Evolutionary conservation across 495 filamentous ascomycete species (phyloP).

Genomic region (Neurospora sp.): DNA sequence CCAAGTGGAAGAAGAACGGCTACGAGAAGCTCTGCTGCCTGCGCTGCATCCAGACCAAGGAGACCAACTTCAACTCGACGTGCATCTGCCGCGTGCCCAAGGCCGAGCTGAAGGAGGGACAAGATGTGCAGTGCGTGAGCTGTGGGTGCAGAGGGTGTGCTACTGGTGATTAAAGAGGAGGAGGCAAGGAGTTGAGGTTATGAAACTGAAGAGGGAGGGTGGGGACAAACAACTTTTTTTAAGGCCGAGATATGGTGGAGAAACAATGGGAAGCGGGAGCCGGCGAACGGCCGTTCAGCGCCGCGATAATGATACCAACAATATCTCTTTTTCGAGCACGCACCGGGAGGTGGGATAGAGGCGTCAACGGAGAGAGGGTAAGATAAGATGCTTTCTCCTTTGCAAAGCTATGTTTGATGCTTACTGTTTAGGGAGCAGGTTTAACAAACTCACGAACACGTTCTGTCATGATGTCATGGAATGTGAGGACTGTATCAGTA

Average conservation of each 20-base stretch:
- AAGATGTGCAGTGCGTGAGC: slow-evolving; percentile 87
- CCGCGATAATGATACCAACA: not conserved
- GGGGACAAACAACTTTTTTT: not conserved
- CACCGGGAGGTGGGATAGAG: not conserved
- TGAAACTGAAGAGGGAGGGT: not conserved
- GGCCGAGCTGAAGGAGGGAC: slow-evolving; percentile 80
- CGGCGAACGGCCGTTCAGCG: not conserved
- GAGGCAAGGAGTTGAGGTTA: not conserved
- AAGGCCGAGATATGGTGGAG: not conserved
- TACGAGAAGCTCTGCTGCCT: slow-evolving; percentile 98
- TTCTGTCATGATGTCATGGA: not conserved
- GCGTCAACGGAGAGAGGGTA: not conserved
- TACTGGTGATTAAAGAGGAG: slow-evolving; percentile 58
- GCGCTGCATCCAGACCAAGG: slow-evolving; percentile 95
- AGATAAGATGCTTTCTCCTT: not conserved
- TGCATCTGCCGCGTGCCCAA: slow-evolving; percentile 96
- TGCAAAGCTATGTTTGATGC: not conserved
- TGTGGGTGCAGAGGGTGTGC: slow-evolving; percentile 91
- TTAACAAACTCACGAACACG: not conserved
- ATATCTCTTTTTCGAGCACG: not conserved
- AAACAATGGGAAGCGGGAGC: not conserved
- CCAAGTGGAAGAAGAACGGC: slow-evolving; percentile 99
- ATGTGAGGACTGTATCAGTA: not conserved
- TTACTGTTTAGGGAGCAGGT: not conserved
- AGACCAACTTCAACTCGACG: slow-evolving; percentile 96